These are phyloP conservation scores for Pythium aquatile DNA, from an alignment of 352 stramenopile species.

Conservation along the genomic window DNA sequence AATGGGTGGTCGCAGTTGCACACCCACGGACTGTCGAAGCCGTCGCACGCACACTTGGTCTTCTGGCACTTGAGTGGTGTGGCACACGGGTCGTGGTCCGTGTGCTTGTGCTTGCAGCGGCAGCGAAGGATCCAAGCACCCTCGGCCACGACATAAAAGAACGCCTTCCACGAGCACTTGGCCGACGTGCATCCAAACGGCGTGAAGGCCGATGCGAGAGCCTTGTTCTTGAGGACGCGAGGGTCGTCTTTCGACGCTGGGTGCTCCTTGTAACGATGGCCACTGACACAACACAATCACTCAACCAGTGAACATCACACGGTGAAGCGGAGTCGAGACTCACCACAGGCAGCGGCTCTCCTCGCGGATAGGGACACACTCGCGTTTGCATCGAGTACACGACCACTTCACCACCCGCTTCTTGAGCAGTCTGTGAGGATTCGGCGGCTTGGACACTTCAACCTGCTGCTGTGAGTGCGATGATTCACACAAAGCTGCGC, in stretches of 20 bases:
- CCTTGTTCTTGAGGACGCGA: constrained; percentile 33
- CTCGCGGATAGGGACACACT: constrained; percentile 77
- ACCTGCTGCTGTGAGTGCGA: not conserved
- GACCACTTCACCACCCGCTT: constrained; percentile 60
- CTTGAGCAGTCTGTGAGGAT: constrained; percentile 1
- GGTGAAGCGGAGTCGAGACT: not conserved
- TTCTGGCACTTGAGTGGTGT: constrained; percentile 54
- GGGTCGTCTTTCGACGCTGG: constrained; percentile 34
- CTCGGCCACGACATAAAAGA: constrained; percentile 83
- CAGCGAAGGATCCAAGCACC: constrained; percentile 79
- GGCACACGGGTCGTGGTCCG: constrained; percentile 51
- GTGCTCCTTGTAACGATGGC: constrained; percentile 79
- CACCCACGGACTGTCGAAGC: constrained; percentile 77
- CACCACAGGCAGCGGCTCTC: constrained; percentile 78
- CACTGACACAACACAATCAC: constrained; percentile 27
- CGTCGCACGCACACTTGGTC: constrained; percentile 49
- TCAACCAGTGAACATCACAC: not conserved
- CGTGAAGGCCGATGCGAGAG: constrained; percentile 22
- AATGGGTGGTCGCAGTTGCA: constrained; percentile 83
- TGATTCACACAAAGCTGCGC: not conserved
- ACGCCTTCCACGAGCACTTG: constrained; percentile 54
- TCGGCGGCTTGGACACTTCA: not conserved
- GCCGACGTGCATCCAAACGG: constrained; percentile 55
- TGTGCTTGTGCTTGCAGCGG: constrained; percentile 81
- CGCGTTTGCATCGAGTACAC: constrained; percentile 53